phyloP scores from a whole-genome alignment of 768 basidiomycete species.

The Hypsizygus marmoreus region DNA sequence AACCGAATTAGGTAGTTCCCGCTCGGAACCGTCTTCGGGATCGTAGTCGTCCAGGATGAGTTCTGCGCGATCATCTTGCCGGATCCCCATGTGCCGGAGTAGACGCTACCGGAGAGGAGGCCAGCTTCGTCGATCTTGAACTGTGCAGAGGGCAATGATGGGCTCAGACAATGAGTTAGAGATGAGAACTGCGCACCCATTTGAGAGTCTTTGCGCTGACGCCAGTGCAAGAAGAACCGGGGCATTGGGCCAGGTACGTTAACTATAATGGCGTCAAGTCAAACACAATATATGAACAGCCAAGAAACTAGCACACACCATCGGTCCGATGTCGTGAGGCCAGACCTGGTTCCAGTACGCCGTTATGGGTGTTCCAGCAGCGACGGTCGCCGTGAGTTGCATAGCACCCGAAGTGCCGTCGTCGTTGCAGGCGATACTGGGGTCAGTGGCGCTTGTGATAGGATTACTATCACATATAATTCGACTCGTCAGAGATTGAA shows the following conservation, averaged over 20 bases:
- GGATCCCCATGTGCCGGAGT: slow-evolving; percentile 39
- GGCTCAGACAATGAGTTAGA: not conserved
- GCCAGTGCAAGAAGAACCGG: slow-evolving; percentile 41
- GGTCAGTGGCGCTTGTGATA: slow-evolving; percentile 36
- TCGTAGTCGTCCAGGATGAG: slow-evolving; percentile 47
- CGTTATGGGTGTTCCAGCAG: slow-evolving; percentile 43
- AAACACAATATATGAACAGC: not conserved
- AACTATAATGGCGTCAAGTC: slow-evolving; percentile 26
- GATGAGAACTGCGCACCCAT: slow-evolving; percentile 35
- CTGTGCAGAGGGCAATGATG: slow-evolving; percentile 15
- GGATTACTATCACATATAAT: slow-evolving; percentile 35
- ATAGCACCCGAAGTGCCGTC: slow-evolving; percentile 41
- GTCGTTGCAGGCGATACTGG: slow-evolving; percentile 48
- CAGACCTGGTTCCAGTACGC: slow-evolving; percentile 49
- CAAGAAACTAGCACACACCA: slow-evolving; percentile 28
- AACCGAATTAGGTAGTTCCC: slow-evolving; percentile 51
- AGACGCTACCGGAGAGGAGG: slow-evolving; percentile 44
- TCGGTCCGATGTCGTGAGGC: slow-evolving; percentile 46
- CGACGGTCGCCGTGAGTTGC: slow-evolving; percentile 43
- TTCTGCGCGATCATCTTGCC: slow-evolving; percentile 48
- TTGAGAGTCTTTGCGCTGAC: slow-evolving; percentile 38
- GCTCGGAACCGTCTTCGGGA: slow-evolving; percentile 43
- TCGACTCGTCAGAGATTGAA: not conserved
- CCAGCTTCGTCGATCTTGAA: slow-evolving; percentile 52
- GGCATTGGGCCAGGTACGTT: slow-evolving; percentile 48